Evolutionary conservation across 164 flowering plant species (phyloP).

Genomic region (Macadamia integrifolia): DNA sequence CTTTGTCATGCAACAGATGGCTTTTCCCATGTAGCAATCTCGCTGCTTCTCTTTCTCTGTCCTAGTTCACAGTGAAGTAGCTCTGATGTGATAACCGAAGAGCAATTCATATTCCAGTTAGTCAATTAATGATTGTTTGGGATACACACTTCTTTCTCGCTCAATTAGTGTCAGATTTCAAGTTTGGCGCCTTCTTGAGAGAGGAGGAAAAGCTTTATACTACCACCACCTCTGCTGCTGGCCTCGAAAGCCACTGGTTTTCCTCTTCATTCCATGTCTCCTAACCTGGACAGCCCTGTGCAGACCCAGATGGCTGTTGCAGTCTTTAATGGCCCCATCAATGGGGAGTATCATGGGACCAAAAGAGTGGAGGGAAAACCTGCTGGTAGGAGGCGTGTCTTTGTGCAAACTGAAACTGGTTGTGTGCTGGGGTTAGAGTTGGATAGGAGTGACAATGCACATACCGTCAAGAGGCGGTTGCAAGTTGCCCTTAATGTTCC

Average conservation of each 20-base stretch:
- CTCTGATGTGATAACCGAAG: conserved; percentile 21
- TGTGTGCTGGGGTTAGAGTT: conserved; percentile 4
- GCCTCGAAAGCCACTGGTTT: conserved; percentile 13
- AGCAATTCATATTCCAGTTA: conserved; percentile 1
- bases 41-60: not conserved
- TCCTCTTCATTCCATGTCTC: conserved; percentile 18
- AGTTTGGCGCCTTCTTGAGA: conserved; percentile 33
- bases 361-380: conserved; percentile 12
- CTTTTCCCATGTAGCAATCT: conserved; percentile 26
- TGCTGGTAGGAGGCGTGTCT: conserved; percentile 1
- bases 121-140: conserved; percentile 29
- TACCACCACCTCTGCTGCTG: conserved; percentile 23
- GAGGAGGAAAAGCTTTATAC: conserved; percentile 30
- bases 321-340: conserved; percentile 27
- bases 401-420: conserved; percentile 5
- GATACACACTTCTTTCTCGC: conserved; percentile 11
- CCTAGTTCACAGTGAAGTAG: not conserved
- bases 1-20: conserved; percentile 14
- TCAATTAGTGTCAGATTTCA: conserved; percentile 18
- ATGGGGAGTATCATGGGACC: conserved; percentile 35
- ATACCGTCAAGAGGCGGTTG: conserved; percentile 38
- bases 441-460: conserved; percentile 30
- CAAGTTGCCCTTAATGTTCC: conserved; percentile 44
- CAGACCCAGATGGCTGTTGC: conserved; percentile 5
- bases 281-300: not conserved